Evolutionary conservation across 2,329 filamentous ascomycete genomes (phyloP), one percentile per base, ranked within the genome.

Genomic region (Periconia digitata): DNA sequence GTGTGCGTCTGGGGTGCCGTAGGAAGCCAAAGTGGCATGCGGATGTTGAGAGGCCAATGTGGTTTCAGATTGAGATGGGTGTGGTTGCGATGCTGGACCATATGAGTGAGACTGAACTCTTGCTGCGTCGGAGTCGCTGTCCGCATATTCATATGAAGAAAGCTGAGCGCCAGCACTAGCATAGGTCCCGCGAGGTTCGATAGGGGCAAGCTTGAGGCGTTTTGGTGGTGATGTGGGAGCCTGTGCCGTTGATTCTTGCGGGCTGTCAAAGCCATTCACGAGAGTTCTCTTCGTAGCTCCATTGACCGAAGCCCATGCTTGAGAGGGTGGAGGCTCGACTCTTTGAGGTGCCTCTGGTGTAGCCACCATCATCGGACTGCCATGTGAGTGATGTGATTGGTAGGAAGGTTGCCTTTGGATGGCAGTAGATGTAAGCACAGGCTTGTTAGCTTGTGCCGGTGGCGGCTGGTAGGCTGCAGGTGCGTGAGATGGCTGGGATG

Each of bases 221-320:
- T 79, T 79, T 1, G 75, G 71, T 1, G 75, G 71, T 8, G 74
- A 75, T 41, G 66, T 72, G 6, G 69, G 50, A 51, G 58, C 63
- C 55, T 55, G 64, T 48, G 39, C 63, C 29, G 46, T 40, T 40
- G 47, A 39, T 37, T 64, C 62, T 34, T 58, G 60, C 8, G 62
- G 56, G 29, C 58, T 66, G 13, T 72, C 67, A 18, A 70, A 61
- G n/a, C 69, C 69, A 27, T 67, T 64, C 5, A 71, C 52, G 24
- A 61, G 61, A 20, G 53, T 58, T 3, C 76, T 71, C 52, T 78
- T 78, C 2, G 61, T 55, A 6, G 66, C 64, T 32, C 70, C 60
- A 45, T 78, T 78, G 17, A 77, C 70, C 6, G 74, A 64, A 1
- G 73, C 70, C 75, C 75, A 78, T 15, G 73, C 74, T 39, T 58